phyloP scores from a whole-genome alignment of 2,329 filamentous ascomycete species.

The Rutstroemia sp. region DNA sequence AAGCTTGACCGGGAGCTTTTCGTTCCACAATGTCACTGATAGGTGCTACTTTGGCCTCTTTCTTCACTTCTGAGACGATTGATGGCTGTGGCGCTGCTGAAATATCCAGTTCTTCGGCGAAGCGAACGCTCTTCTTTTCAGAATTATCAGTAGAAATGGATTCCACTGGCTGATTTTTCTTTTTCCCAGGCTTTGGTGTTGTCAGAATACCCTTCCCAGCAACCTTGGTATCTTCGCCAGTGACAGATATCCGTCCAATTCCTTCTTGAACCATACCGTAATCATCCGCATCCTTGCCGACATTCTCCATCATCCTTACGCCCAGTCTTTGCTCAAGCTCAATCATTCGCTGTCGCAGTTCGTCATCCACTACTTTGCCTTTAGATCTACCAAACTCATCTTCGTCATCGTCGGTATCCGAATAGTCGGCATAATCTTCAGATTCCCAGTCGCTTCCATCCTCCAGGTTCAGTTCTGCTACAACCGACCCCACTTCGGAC shows the following conservation, averaged over 20 bases:
- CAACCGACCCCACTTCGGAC: slow-evolving; percentile 82
- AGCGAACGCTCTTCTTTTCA: slow-evolving; percentile 67
- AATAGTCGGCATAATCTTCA: slow-evolving; percentile 44
- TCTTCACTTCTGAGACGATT: slow-evolving; percentile 10
- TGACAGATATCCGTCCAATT: slow-evolving; percentile 51
- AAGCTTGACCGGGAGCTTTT: slow-evolving; percentile 16
- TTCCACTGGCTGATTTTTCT: not conserved
- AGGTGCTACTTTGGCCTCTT: slow-evolving; percentile 28
- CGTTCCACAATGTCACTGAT: slow-evolving; percentile 41
- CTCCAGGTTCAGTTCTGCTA: slow-evolving; percentile 84
- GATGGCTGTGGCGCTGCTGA: slow-evolving; percentile 38
- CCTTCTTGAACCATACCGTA: slow-evolving; percentile 38
- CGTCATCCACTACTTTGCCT: slow-evolving; percentile 61
- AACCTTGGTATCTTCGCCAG: slow-evolving; percentile 12
- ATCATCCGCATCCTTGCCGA: slow-evolving; percentile 40
- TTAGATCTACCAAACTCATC: slow-evolving; percentile 71
- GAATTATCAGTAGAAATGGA: not conserved
- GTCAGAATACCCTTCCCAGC: not conserved
- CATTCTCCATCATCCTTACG: slow-evolving; percentile 46
- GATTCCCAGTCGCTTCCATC: slow-evolving; percentile 54
- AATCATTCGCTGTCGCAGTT: slow-evolving; percentile 68
- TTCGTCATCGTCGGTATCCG: slow-evolving; percentile 49
- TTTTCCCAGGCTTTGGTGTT: not conserved
- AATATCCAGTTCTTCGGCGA: slow-evolving; percentile 68
- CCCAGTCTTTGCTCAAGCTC: slow-evolving; percentile 71